phyloP scores from a whole-genome alignment of 768 basidiomycete species.

The Xerocomellus chrysenteron region DNA sequence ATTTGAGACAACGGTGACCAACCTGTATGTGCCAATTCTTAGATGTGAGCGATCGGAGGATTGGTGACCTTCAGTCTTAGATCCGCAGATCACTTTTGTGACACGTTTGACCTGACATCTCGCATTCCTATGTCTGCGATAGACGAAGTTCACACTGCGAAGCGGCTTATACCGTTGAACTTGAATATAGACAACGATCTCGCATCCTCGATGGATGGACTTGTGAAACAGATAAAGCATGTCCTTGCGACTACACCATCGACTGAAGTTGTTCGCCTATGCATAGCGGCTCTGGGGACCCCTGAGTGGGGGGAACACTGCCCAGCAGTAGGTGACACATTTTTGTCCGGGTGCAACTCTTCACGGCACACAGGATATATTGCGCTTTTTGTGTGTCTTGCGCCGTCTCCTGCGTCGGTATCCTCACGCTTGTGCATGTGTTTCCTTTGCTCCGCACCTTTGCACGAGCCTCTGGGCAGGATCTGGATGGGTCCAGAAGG shows the following conservation, averaged over 20 bases:
- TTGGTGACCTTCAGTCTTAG: conserved; percentile 32
- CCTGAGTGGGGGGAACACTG: conserved; percentile 67
- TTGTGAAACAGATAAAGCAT: conserved; percentile 32
- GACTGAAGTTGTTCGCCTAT: conserved; percentile 52
- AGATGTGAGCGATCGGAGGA: neutral
- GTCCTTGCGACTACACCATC: conserved; percentile 28
- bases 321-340: conserved; percentile 44
- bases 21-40: conserved; percentile 44
- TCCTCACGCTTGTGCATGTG: conserved; percentile 61
- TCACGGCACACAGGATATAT: conserved; percentile 51
- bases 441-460: conserved; percentile 64
- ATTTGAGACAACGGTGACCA: conserved; percentile 81
- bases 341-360: neutral
- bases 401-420: conserved; percentile 57
- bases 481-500: conserved; percentile 69
- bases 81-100: conserved; percentile 61
- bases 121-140: conserved; percentile 54
- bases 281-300: conserved; percentile 61
- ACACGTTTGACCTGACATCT: conserved; percentile 69
- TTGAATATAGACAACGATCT: conserved; percentile 13
- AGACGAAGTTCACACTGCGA: conserved; percentile 41
- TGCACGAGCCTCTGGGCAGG: conserved; percentile 61
- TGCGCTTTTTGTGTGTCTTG: conserved; percentile 71
- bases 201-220: conserved; percentile 19
- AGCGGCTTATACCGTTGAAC: conserved; percentile 38